Base-by-base conservation (phyloP, 2,329 filamentous ascomycete genomes). In the Hawksworthiomyces lignivorus region DNA sequence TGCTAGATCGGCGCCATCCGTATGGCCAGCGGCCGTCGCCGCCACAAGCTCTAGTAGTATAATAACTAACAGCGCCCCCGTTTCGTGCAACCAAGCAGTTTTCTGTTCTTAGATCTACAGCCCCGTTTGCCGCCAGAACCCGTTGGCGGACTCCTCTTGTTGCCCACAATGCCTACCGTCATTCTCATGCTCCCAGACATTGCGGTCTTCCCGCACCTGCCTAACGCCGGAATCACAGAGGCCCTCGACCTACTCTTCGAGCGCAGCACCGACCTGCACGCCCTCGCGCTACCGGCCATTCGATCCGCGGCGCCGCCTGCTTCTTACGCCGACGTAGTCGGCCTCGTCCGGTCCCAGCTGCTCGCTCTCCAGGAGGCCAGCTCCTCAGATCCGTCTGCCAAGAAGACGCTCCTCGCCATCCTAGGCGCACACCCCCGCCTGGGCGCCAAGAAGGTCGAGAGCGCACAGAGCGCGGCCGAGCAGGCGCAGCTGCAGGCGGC, bases 191-290 rank as follows among this genome's bases (percentile, higher is more conserved):
- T 92, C 7, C 84, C 84, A 11, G 58, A 70, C 21, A 68, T 82
- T 53, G 57, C 67, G 34, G 62, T 65, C 12, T 65, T 94, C 29
- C 65, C 71, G 20, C 62, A 65, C 35, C 72, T 82, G 36, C 57
- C 78, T 15, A 69, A 76, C 22, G 54, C 68, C 21, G 64, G 73
- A 17, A 72, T 84, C 43, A 70, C 68, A 28, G 56, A 62, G 5
- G 67, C 80, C 37, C 75, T 95, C 36, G 85, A 94, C 62, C 71
- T 80, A 4, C 80, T 95, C 45, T 95, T 96, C 62, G 89, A 96
- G 59, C 85, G 86, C 14, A 88, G 82, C 41, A 67, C 74, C 1
- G 75, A 81, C 38, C 77, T 96, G 1, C 87, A 90, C 60, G 69
- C 73, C 11, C 70, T 92, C 12, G 76, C 84, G 14, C 59, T 86